Base-by-base conservation (phyloP, 2,329 filamentous ascomycete genomes). In the Didymosphaeria variabile region DNA sequence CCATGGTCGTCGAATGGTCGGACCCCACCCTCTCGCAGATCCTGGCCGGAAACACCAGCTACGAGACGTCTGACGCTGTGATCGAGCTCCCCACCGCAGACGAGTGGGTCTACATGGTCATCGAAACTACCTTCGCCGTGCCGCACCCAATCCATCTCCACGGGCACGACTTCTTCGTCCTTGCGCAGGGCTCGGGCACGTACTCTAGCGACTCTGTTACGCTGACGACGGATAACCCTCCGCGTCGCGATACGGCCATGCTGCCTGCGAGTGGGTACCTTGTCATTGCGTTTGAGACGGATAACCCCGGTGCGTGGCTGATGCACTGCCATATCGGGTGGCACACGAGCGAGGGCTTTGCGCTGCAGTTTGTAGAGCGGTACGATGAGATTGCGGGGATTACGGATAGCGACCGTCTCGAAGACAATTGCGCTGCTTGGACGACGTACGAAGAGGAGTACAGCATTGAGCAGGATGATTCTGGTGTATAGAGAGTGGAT, bases 71-170 rank as follows among this genome's bases (percentile, higher is more conserved):
- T 1, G 74, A 77, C 32, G 71, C 73, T 0, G 74, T 76, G 10
- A 50, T 73, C 7, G 44, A 67, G 31, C 52, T 74, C 2, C 66
- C 70, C 0, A 56, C 66, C 2, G 70, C 72, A 0, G 60, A 74
- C 32, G 68, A 76, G 26, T 79, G 75, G 76, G 74, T 79, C 10
- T 81, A 81, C 63, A 56, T 82, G 6, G 74, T 81, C 59, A 77
- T 81, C 45, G 69, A 79, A 53, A 78, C 75, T 1, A 71, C 73
- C 0, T 65, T 80, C 3, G 67, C 68, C 5, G 71, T 81, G 0
- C 70, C 72, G 1, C 72, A 77, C 49, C 74, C 73, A 0, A 74
- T 75, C 31, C 71, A 75, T 57, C 62, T 73, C 1, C 72, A 75
- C 58, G 72, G 75, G 13, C 75, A 77, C 57, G 73, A 77, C 51